Evolutionary conservation across 2,329 filamentous ascomycete genomes (phyloP), one percentile per base, ranked within the genome.

Genomic region (Sporothrix protearum): DNA sequence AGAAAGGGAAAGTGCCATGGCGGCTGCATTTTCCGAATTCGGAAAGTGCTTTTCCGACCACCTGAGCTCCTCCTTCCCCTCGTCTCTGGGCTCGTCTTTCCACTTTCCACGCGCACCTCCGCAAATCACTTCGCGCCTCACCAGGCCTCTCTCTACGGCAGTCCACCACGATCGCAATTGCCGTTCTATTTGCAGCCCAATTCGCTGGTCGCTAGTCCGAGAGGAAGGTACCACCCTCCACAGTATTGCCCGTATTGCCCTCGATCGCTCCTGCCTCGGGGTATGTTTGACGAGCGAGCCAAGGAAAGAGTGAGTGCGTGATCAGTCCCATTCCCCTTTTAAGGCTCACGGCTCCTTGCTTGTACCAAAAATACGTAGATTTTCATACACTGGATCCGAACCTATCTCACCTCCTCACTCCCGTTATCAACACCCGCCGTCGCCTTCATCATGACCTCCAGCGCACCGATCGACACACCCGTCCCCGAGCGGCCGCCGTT

Each of bases 401-500:
- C 57, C 57, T 39, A 61, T 19, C 14, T 33, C 25, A 30, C 53
- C 53, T 16, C 36, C 19, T 45, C 36, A 25, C 22, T 3, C 16
- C 19, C 14, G 14, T 47, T 14, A 47, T 47, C 42, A 14, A 16
- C 42, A 47, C 19, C 14, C 3, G 4, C 42, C 12, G 14, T 19
- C 12, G 12, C 36, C 64, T 16, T 30, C 14, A 53, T 7, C 42
- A 67, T 67, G 64, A 19, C 64, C 14, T 30, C 64, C 25, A 33
- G 16, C 47, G 36, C 49, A 30, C 49, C 33, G 14, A 22, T 49
- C n/a, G 66, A 57, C 14, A 45, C 47, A n/a, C 45, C 30, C 19
- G 64, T 68, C 6, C 19, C 55, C 0, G 88, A 89, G 12, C 76
- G 73, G 3, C 75, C 75, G 14, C 68, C 73, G 2, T 77, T 77